These are phyloP conservation scores for Helianthus annuus DNA, from an alignment of 129 eudicot species.

Conservation along the genomic window HanXRQr2.0-SUNRISE NC_035433.2:9834141-9834640, in stretches of 20 bases:
- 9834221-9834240: conserved; percentile 30
- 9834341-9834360: neutral
- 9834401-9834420: neutral
- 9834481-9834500: neutral
- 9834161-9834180: conserved; percentile 24
- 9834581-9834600: no score
- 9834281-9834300: neutral
- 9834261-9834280: conserved; percentile 28
- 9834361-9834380: neutral
- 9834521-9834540: neutral
- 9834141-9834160: conserved; percentile 21
- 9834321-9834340: no score
- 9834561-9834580: no score
- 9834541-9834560: neutral
- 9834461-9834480: neutral
- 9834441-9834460: neutral
- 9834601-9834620: no score
- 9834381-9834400: neutral
- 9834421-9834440: neutral
- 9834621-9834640: no score
- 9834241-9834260: conserved; percentile 33
- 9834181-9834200: conserved; percentile 38
- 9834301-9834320: neutral
- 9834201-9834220: conserved; percentile 46
- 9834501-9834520: neutral